phyloP scores from a whole-genome alignment of 345 rosid species.

The Eucalyptus viminalis region DNA sequence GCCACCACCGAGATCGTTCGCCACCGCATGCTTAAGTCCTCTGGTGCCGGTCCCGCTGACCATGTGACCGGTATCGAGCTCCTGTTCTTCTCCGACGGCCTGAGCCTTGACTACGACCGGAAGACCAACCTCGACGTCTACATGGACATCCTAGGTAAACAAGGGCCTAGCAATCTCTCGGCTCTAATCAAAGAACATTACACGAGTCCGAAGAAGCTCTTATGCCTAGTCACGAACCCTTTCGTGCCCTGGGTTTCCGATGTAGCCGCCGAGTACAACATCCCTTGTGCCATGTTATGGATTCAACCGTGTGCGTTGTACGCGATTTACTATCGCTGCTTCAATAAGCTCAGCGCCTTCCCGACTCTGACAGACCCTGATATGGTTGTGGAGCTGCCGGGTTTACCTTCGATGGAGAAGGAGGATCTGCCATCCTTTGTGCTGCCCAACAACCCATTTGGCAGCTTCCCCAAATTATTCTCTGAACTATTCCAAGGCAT shows the following conservation, averaged over 20 bases:
- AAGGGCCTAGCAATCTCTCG: slow-evolving; percentile 19
- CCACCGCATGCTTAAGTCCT: slow-evolving; percentile 5
- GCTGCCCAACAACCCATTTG: slow-evolving; percentile 16
- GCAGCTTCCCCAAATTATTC: slow-evolving; percentile 1
- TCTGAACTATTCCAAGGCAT: slow-evolving; percentile 4
- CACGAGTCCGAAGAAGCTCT: slow-evolving; percentile 12
- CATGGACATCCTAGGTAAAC: slow-evolving; percentile 8
- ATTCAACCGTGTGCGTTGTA: slow-evolving; percentile 36
- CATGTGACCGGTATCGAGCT: slow-evolving; percentile 9
- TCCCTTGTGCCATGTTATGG: slow-evolving; percentile 47
- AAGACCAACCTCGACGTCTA: slow-evolving; percentile 14
- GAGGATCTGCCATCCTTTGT: slow-evolving; percentile 40
- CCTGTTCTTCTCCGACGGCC: slow-evolving; percentile 32
- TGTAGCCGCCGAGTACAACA: slow-evolving; percentile 9
- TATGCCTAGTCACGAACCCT: slow-evolving; percentile 27
- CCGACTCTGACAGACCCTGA: slow-evolving; percentile 15
- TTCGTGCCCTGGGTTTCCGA: slow-evolving; percentile 40
- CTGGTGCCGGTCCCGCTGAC: not conserved
- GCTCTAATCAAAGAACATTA: slow-evolving; percentile 11
- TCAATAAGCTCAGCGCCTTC: slow-evolving; percentile 9
- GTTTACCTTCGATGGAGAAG: slow-evolving; percentile 19
- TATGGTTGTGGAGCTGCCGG: slow-evolving; percentile 1
- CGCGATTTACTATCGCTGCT: slow-evolving; percentile 25
- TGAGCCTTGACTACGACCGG: slow-evolving; percentile 22
- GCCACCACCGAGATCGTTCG: slow-evolving; percentile 7